These are phyloP conservation scores for Flaveria linearis DNA, from an alignment of 129 eudicot species.

Conservation along the genomic window DNA sequence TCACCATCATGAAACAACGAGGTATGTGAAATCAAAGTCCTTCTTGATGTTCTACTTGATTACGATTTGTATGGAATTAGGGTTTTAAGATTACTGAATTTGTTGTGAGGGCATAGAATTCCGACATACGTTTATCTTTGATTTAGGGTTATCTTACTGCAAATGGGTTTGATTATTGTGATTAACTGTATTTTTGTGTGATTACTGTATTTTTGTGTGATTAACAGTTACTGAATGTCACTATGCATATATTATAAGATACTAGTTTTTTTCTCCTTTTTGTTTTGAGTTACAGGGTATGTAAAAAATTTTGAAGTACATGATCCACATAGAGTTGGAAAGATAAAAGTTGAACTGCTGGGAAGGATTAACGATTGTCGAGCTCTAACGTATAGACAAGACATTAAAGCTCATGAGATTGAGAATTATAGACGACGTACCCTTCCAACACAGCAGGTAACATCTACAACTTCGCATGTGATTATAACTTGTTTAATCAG, in stretches of 20 bases:
- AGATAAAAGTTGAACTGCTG: slow-evolving; percentile 64
- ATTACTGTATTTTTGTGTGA: neutral
- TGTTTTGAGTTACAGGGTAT: slow-evolving; percentile 61
- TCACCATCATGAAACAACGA: slow-evolving; percentile 75
- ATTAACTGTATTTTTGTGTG: neutral
- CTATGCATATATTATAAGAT: neutral
- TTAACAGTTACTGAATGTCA: neutral
- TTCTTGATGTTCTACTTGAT: too few relatives aligned
- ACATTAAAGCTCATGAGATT: slow-evolving; percentile 73
- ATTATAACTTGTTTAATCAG: neutral
- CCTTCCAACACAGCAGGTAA: slow-evolving; percentile 85
- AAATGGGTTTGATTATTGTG: neutral
- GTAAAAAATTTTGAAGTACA: slow-evolving; percentile 74
- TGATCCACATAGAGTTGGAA: slow-evolving; percentile 89
- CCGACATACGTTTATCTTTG: too few relatives aligned
- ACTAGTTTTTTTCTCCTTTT: neutral
- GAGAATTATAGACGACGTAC: slow-evolving; percentile 62
- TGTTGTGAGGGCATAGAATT: too few relatives aligned
- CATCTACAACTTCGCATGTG: neutral
- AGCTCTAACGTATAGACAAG: slow-evolving; percentile 88
- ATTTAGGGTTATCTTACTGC: neutral
- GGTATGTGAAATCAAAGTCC: neutral
- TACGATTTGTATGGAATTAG: too few relatives aligned
- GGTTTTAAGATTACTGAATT: too few relatives aligned
- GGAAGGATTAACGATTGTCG: slow-evolving; percentile 90